These are phyloP conservation scores for Lonicera japonica DNA, from an alignment of 129 eudicot genomes.

Conservation along the genomic window DNA sequence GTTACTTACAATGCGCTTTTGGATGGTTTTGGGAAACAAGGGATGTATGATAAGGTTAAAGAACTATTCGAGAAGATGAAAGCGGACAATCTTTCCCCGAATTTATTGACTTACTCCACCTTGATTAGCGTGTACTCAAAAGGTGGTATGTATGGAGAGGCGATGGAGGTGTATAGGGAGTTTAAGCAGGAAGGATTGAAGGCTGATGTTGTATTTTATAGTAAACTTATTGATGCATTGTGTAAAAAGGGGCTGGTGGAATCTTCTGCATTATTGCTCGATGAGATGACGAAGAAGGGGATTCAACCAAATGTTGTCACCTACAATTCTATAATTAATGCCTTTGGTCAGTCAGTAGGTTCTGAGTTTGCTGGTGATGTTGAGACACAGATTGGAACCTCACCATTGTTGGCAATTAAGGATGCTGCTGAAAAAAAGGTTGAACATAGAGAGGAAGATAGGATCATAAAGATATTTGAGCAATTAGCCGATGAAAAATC, in stretches of 20 bases:
- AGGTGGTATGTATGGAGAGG: conserved; percentile 76
- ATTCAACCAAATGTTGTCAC: conserved; percentile 95
- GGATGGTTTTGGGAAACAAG: conserved; percentile 93
- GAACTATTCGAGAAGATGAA: conserved; percentile 76
- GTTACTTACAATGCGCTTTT: conserved; percentile 89
- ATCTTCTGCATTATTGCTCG: conserved; percentile 70
- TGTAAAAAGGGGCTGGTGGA: conserved; percentile 90
- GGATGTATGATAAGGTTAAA: conserved; percentile 74
- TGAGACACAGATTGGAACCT: conserved; percentile 29
- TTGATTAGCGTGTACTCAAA: conserved; percentile 74
- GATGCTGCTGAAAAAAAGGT: conserved; percentile 15
- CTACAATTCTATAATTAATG: conserved; percentile 91
- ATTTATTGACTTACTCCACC: conserved; percentile 75
- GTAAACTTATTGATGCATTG: conserved; percentile 84
- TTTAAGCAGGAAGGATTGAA: conserved; percentile 74
- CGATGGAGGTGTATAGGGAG: conserved; percentile 64
- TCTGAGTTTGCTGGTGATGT: conserved; percentile 5
- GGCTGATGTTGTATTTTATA: conserved; percentile 93
- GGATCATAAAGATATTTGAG: conserved; percentile 61
- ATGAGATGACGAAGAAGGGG: conserved; percentile 90
- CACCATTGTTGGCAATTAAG: conserved; percentile 6
- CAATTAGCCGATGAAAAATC: conserved; percentile 55
- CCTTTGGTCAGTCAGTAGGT: conserved; percentile 64
- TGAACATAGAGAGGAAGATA: conserved; percentile 43
- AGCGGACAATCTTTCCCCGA: conserved; percentile 55